A percentile compares a stretch with the other conserved stretches of the same genome.
Evolutionary conservation across 257 asterid genomes (phyloP).

Genomic region (Nyctanthes arbortristis): DNA sequence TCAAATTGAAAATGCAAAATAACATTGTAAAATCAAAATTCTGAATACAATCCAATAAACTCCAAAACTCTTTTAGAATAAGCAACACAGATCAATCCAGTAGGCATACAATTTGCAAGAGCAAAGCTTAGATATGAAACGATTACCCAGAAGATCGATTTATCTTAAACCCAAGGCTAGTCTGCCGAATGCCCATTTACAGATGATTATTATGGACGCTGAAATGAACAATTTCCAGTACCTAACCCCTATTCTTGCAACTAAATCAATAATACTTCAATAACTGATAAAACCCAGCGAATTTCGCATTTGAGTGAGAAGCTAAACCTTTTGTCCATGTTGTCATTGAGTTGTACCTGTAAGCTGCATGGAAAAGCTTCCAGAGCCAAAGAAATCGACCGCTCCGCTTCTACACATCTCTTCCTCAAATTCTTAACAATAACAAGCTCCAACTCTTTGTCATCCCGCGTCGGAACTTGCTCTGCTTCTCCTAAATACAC

Average conservation of each 20-base stretch:
- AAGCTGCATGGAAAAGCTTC: slow-evolving; percentile 74
- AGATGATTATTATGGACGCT: background rate
- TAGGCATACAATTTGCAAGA: slow-evolving; percentile 4
- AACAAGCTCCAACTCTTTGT: slow-evolving; percentile 76
- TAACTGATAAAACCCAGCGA: too few relatives aligned
- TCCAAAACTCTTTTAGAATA: slow-evolving; percentile 8
- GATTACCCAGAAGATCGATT: background rate
- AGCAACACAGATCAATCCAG: slow-evolving; percentile 10
- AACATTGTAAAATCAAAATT: background rate
- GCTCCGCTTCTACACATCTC: slow-evolving; percentile 56
- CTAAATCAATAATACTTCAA: background rate
- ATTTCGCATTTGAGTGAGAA: slow-evolving; percentile 13
- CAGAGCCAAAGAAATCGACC: slow-evolving; percentile 60
- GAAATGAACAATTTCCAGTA: background rate
- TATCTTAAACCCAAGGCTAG: background rate
- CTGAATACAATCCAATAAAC: background rate
- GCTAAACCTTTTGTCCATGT: slow-evolving; percentile 48
- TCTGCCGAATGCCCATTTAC: background rate
- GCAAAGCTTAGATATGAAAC: background rate
- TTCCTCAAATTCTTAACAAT: slow-evolving; percentile 60
- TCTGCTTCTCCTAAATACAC: slow-evolving; percentile 91
- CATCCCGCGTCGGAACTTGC: slow-evolving; percentile 75
- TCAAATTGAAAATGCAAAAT: background rate
- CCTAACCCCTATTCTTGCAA: background rate
- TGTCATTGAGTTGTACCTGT: slow-evolving; percentile 66